These are phyloP conservation scores for Venturia pyrina DNA, from an alignment of 2,329 filamentous ascomycete species.

Conservation along the genomic window DNA sequence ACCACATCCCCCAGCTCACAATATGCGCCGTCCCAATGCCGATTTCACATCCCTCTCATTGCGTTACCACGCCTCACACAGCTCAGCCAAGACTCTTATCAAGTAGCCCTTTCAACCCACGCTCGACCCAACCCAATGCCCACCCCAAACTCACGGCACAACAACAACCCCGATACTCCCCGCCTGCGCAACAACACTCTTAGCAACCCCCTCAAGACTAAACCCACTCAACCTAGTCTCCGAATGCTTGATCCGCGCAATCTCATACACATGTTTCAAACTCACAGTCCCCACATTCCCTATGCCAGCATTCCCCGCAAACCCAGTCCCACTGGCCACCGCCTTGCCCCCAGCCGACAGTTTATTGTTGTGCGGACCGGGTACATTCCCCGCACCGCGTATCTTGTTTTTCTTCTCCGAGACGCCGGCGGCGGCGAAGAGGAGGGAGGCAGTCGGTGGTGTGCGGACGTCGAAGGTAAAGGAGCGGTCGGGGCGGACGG, in stretches of 20 bases:
- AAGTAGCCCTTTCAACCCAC: not conserved
- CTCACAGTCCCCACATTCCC: slow-evolving; percentile 78
- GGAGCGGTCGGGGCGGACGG: slow-evolving; percentile 81
- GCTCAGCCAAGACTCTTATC: not conserved
- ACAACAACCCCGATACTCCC: slow-evolving; percentile 40
- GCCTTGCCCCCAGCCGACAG: slow-evolving; percentile 28
- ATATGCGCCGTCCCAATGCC: slow-evolving; percentile 1
- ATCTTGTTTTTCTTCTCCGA: slow-evolving; percentile 62
- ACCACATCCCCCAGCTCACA: not conserved
- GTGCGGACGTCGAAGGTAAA: slow-evolving; percentile 92
- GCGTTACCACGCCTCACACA: not conserved
- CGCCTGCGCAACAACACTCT: slow-evolving; percentile 55
- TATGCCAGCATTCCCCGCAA: slow-evolving; percentile 51
- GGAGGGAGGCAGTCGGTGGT: slow-evolving; percentile 82
- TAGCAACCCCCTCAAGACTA: slow-evolving; percentile 71
- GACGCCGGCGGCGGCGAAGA: slow-evolving; percentile 74
- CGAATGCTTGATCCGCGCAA: slow-evolving; percentile 81
- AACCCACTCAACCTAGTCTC: slow-evolving; percentile 48
- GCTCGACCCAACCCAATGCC: not conserved
- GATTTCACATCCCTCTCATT: not conserved
- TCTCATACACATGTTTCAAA: slow-evolving; percentile 94
- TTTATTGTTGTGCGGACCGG: slow-evolving; percentile 32
- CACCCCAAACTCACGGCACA: slow-evolving; percentile 30
- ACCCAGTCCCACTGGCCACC: slow-evolving; percentile 18
- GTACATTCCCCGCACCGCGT: slow-evolving; percentile 53